These are phyloP conservation scores for Mycena rebaudengoi DNA, from an alignment of 768 basidiomycete species.

Conservation along the genomic window DNA sequence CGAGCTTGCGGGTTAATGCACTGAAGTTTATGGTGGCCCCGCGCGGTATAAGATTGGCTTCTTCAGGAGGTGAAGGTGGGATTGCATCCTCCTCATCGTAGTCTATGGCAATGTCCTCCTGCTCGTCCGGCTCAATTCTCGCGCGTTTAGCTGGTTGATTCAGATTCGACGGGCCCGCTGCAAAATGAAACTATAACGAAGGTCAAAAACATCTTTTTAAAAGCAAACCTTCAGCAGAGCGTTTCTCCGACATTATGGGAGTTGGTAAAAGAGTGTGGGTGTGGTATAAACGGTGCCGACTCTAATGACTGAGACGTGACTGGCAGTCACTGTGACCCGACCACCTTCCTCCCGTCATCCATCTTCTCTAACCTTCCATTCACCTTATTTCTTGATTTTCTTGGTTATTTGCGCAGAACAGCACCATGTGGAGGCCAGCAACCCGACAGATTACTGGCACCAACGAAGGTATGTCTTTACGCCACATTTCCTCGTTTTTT, in stretches of 20 bases:
- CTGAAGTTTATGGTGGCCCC: constrained; percentile 89
- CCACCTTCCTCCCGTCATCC: constrained; percentile 39
- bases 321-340: neutral
- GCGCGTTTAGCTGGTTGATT: constrained; percentile 50
- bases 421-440: constrained; percentile 86
- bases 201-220: constrained; percentile 44
- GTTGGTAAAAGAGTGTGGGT: neutral
- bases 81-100: constrained; percentile 65
- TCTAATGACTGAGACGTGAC: neutral
- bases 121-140: constrained; percentile 55
- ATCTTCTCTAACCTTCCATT: constrained; percentile 32
- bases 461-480: constrained; percentile 79
- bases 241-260: constrained; percentile 50
- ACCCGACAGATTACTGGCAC: constrained; percentile 92
- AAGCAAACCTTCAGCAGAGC: constrained; percentile 47
- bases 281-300: neutral
- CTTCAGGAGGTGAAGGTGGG: constrained; percentile 62
- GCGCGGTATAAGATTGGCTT: constrained; percentile 66
- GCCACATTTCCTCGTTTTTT: constrained; percentile 10
- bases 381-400: constrained; percentile 31
- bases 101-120: constrained; percentile 65
- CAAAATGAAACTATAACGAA: constrained; percentile 48
- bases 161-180: constrained; percentile 40
- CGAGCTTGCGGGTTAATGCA: constrained; percentile 82
- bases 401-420: constrained; percentile 47